These are phyloP conservation scores for Tylopilus vinaceipallidus DNA, from an alignment of 768 basidiomycete genomes.

Conservation along the genomic window DNA sequence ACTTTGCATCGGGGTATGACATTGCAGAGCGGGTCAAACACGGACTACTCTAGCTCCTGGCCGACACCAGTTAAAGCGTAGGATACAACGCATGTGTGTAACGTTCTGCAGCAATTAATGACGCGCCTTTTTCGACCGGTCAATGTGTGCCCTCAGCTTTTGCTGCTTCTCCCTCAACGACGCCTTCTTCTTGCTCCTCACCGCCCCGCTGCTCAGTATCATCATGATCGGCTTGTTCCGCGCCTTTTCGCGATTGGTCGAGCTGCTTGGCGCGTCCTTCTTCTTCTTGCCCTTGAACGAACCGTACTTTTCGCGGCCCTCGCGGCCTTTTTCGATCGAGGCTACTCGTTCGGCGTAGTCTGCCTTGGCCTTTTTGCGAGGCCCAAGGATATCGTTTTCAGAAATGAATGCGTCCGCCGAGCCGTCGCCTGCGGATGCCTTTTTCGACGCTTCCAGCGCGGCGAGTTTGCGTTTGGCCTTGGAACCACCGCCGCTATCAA, in stretches of 20 bases:
- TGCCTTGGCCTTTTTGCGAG: slow-evolving; percentile 89
- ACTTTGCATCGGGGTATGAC: slow-evolving; percentile 70
- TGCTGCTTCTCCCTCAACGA: slow-evolving; percentile 80
- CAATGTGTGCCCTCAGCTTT: slow-evolving; percentile 73
- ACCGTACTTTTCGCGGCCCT: slow-evolving; percentile 92
- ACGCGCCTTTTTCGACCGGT: slow-evolving; percentile 56
- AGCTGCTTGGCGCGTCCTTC: slow-evolving; percentile 76
- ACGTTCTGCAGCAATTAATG: slow-evolving; percentile 17
- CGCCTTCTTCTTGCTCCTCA: slow-evolving; percentile 81
- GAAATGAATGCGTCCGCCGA: slow-evolving; percentile 62
- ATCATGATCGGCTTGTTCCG: slow-evolving; percentile 96
- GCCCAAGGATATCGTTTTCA: slow-evolving; percentile 90
- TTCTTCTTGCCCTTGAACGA: slow-evolving; percentile 90
- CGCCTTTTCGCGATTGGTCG: slow-evolving; percentile 90
- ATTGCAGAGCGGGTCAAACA: slow-evolving; percentile 43
- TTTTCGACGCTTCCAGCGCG: slow-evolving; percentile 69
- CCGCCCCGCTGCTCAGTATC: slow-evolving; percentile 74
- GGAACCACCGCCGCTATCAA: slow-evolving; percentile 66
- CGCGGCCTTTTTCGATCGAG: slow-evolving; percentile 86
- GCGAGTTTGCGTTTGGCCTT: slow-evolving; percentile 89
- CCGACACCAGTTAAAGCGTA: neutral
- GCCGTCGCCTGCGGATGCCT: slow-evolving; percentile 45
- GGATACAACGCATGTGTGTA: neutral
- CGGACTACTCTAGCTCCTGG: slow-evolving; percentile 22
- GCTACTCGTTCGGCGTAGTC: slow-evolving; percentile 94